Percentiles rank a stretch among this genome's conserved stretches.
Conservation (phyloP, 2,329 filamentous ascomycete genomes). For the Pseudogymnoascus sp. region DNA sequence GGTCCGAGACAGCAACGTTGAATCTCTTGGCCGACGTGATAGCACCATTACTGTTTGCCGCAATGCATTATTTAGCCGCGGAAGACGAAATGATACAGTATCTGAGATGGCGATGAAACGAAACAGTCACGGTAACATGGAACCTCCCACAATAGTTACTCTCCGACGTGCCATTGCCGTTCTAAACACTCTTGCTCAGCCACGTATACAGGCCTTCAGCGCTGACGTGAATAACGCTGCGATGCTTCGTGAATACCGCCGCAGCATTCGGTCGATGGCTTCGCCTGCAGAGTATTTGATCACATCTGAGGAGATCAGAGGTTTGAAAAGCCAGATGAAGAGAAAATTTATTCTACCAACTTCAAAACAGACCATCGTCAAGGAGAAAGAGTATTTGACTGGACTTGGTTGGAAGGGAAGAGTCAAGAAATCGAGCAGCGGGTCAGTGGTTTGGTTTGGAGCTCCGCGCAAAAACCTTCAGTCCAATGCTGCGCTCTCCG, state of each 20-base stretch:
- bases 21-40: background rate
- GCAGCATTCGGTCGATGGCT: constrained; percentile 5
- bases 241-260: background rate
- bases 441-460: background rate
- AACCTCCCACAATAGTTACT: constrained; percentile 3
- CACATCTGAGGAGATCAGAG: background rate
- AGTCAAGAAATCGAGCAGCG: background rate
- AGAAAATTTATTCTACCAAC: background rate
- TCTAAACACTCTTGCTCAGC: background rate
- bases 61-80: background rate
- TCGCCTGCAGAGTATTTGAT: background rate
- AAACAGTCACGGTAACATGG: background rate
- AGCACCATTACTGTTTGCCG: background rate
- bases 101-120: background rate
- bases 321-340: background rate
- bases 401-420: background rate
- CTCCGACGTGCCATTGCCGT: background rate
- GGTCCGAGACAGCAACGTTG: background rate
- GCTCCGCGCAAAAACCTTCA: background rate
- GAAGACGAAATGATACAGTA: background rate
- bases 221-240: background rate
- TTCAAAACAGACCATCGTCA: background rate
- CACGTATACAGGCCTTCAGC: background rate
- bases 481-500: background rate
- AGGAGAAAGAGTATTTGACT: background rate